Evolutionary conservation across 139 green algal species (phyloP).

Genomic region (Micromonas commoda): DNA sequence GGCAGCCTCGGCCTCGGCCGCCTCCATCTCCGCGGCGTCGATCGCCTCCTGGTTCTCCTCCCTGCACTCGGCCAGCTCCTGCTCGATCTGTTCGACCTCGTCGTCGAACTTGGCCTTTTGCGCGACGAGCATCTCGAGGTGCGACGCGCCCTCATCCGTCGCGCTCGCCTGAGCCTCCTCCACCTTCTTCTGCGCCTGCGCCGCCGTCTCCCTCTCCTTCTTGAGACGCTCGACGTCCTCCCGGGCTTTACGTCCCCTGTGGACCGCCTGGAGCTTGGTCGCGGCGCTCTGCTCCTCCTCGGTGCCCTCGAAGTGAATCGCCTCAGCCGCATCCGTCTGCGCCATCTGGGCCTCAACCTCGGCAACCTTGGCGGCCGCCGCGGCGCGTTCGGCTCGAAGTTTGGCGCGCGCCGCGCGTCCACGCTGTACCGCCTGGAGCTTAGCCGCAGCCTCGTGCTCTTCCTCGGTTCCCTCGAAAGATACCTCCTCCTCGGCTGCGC

Average conservation of each 20-base stretch:
- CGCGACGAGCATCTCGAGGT: not conserved
- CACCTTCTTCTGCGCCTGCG: not conserved
- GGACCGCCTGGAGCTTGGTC: constrained; percentile 1
- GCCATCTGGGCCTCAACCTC: too few relatives aligned
- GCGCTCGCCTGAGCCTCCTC: not conserved
- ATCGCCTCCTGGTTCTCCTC: not conserved
- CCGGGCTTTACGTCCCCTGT: not conserved
- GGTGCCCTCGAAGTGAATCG: not conserved
- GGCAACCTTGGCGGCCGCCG: not conserved
- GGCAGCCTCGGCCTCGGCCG: not conserved
- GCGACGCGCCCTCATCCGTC: not conserved
- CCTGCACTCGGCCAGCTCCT: too few relatives aligned
- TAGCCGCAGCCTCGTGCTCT: not conserved
- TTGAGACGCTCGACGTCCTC: not conserved
- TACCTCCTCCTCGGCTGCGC: not conserved
- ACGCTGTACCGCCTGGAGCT: constrained; percentile 6
- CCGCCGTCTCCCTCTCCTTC: not conserved
- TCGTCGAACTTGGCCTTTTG: not conserved
- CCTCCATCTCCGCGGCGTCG: not conserved
- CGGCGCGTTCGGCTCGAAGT: not conserved
- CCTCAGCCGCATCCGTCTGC: too few relatives aligned
- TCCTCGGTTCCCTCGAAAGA: not conserved
- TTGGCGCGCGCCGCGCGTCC: not conserved
- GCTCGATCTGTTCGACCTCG: too few relatives aligned
- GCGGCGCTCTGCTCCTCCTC: not conserved